Percentiles rank a stretch among this genome's conserved stretches.
These are phyloP conservation scores for Aspergillus leporis DNA, from an alignment of 495 filamentous ascomycete species.

Conservation along the genomic window DNA sequence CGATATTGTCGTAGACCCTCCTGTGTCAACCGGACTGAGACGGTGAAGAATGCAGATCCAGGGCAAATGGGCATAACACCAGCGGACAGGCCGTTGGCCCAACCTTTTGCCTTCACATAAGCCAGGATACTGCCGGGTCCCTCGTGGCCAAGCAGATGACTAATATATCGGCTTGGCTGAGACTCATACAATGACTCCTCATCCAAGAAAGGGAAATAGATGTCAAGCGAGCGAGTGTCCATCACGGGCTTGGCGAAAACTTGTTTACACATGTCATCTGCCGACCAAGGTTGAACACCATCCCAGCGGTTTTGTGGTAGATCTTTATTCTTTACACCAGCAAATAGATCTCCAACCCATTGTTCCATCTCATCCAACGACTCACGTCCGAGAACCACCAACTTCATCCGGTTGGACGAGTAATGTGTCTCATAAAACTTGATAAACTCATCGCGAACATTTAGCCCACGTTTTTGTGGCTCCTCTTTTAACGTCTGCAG, in stretches of 20 bases:
- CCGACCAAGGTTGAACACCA: constrained; percentile 64
- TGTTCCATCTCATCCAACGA: constrained; percentile 81
- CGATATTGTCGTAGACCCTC: constrained; percentile 83
- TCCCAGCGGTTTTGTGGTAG: constrained; percentile 82
- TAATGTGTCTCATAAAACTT: constrained; percentile 89
- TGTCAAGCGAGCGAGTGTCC: constrained; percentile 81
- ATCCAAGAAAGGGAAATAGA: constrained; percentile 87
- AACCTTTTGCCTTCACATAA: constrained; percentile 92
- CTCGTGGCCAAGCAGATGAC: constrained; percentile 94
- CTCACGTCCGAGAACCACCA: constrained; percentile 88
- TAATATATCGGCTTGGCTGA: constrained; percentile 87
- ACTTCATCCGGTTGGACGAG: constrained; percentile 95
- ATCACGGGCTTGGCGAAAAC: constrained; percentile 96
- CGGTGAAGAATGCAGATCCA: constrained; percentile 80
- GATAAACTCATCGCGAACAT: constrained; percentile 92
- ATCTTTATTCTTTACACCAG: constrained; percentile 80
- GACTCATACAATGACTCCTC: constrained; percentile 80
- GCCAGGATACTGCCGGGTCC: constrained; percentile 95
- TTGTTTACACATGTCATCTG: constrained; percentile 71
- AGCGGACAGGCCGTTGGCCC: constrained; percentile 85
- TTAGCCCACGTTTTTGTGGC: constrained; percentile 78
- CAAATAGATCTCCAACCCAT: constrained; percentile 89
- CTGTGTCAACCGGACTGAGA: constrained; percentile 79
- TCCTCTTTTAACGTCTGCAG: constrained; percentile 83
- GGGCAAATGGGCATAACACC: constrained; percentile 77